Base-by-base conservation (phyloP, 768 basidiomycete species). In the Cyclocybe cylindracea region DNA sequence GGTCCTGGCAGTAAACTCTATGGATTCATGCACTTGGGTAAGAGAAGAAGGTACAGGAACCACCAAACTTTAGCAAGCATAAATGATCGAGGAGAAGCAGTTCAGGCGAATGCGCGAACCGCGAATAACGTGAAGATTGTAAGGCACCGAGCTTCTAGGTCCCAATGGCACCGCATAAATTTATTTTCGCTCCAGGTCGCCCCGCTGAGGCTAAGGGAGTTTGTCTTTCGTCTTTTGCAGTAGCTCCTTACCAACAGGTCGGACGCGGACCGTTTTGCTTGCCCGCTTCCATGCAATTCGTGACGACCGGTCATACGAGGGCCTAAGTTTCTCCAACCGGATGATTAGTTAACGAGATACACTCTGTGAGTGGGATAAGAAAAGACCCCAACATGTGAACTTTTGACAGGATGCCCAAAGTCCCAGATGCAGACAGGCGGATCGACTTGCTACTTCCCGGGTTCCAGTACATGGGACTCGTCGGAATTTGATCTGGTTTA, bases 361-460 rank as follows among this genome's bases (percentile, higher is more conserved):
- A 60, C 60, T 57, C 55, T 59, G 55, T 45, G 48, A 56, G 40
- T 54, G 42, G 54, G 44, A 48, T 55, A 56, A 57, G 59, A 61
- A 56, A 52, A 56, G 59, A 57, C 46, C 51, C 50, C 36, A 50
- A 49, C 65, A 68, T 63, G 66, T 64, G 63, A 65, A 68, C 51
- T 51, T 41, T 51, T 63, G 61, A 61, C 64, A 64, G 57, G 62
- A 54, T 63, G 56, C 61, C 60, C 55, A 61, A 54, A 61, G 56
- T 62, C 54, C 66, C 60, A 44, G 58, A 72, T 67, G 62, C 62
- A 68, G 68, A 58, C 68, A 66, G 62, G 64, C 66, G 70, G 71
- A 68, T 70, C 62, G 66, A 68, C 66, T 65, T 57, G 48, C 56
- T 60, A 59, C 62, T 59, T 60, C 62, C 59, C 59, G 61, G 62